Evolutionary conservation across 805 yeast species (phyloP).

Genomic region (Lipomyces japonicus): DNA sequence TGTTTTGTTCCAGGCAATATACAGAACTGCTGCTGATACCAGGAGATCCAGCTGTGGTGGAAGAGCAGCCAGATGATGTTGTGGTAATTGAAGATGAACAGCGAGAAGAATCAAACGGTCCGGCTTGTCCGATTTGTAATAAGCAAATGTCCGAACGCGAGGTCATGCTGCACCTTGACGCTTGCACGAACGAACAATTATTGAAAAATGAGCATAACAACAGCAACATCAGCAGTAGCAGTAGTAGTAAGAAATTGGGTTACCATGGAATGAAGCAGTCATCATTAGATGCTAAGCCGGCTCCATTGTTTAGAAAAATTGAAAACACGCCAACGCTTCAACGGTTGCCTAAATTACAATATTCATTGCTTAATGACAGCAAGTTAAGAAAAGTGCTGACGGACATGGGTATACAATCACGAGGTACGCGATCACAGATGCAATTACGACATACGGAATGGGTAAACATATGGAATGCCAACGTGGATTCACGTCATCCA

Average conservation of each 20-base stretch:
- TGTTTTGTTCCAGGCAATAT: too few relatives aligned
- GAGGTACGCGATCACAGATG: conserved; percentile 60
- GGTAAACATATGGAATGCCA: conserved; percentile 74
- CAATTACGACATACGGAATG: conserved; percentile 74
- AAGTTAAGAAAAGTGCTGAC: conserved; percentile 59
- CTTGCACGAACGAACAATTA: conserved; percentile 14
- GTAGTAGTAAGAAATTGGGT: conserved; percentile 9
- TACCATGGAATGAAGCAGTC: too few relatives aligned
- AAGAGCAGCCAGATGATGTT: too few relatives aligned
- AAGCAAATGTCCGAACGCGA: conserved; percentile 42
- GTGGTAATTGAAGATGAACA: too few relatives aligned
- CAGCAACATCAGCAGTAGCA: too few relatives aligned
- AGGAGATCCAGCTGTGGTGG: too few relatives aligned
- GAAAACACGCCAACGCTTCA: conserved; percentile 11
- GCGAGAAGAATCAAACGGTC: conserved; percentile 16
- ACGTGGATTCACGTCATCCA: conserved; percentile 68
- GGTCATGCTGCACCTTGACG: conserved; percentile 19
- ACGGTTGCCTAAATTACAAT: conserved; percentile 59
- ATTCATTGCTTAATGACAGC: conserved; percentile 52
- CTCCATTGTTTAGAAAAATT: too few relatives aligned
- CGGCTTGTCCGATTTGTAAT: conserved; percentile 69
- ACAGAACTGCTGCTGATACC: too few relatives aligned
- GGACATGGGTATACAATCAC: conserved; percentile 52
- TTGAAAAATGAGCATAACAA: background rate
- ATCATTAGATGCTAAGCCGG: too few relatives aligned